phyloP scores from a whole-genome alignment of 2,329 filamentous ascomycete genomes.

The Exophiala sideris region DNA sequence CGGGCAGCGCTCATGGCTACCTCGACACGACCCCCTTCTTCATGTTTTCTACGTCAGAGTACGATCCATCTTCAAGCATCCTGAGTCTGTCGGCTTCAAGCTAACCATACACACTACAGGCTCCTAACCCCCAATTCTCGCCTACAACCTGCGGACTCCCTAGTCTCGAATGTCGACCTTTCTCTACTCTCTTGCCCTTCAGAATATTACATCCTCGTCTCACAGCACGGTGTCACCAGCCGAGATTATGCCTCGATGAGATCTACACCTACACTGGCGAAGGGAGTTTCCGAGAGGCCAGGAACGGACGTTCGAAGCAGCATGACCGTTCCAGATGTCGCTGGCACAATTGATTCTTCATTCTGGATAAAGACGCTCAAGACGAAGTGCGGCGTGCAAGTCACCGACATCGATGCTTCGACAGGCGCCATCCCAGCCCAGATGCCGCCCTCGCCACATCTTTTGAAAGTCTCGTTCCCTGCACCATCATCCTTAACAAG shows the following conservation, averaged over 20 bases:
- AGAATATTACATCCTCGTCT: constrained; percentile 71
- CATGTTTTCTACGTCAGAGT: constrained; percentile 81
- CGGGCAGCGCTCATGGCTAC: constrained; percentile 23
- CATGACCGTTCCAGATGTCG: constrained; percentile 52
- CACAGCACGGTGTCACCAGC: constrained; percentile 70
- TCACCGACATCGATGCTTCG: constrained; percentile 43
- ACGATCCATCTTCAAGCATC: constrained; percentile 32
- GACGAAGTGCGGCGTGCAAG: constrained; percentile 46
- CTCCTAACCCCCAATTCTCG: constrained; percentile 39
- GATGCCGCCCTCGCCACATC: constrained; percentile 25
- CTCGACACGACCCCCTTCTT: constrained; percentile 81
- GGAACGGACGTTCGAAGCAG: constrained; percentile 45
- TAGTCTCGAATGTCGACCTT: constrained; percentile 42
- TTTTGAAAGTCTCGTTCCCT: constrained; percentile 47
- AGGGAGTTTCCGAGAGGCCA: constrained; percentile 14
- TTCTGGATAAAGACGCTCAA: constrained; percentile 43
- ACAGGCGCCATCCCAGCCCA: constrained; percentile 27
- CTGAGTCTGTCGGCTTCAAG: neutral
- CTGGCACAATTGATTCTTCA: constrained; percentile 47
- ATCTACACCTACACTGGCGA: constrained; percentile 48
- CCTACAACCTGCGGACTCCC: constrained; percentile 43
- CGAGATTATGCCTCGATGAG: constrained; percentile 60
- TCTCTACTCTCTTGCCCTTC: constrained; percentile 66
- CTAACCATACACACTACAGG: constrained; percentile 17
- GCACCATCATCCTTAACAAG: constrained; percentile 28